Conservation (phyloP, 2,329 filamentous ascomycete genomes). For the Bisporella sp. region DNA sequence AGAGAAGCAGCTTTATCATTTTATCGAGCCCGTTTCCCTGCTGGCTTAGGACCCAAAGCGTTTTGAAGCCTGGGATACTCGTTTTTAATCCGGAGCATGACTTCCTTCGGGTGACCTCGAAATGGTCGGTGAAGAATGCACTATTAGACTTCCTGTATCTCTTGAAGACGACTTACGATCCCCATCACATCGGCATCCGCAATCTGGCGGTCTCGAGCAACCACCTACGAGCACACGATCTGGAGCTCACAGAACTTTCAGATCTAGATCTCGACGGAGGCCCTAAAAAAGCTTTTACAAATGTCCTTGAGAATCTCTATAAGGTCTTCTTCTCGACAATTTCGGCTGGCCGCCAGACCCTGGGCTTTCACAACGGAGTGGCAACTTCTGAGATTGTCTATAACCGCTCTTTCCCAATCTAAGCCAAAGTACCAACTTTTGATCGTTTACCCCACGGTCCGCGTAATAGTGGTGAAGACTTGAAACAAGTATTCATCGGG, state of each 20-base stretch:
- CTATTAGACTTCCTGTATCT: conserved; percentile 1
- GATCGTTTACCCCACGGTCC: too few species aligned
- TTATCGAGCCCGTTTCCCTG: too few species aligned
- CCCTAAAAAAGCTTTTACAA: background rate
- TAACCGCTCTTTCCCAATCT: too few species aligned
- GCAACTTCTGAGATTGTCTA: too few species aligned
- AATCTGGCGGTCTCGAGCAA: background rate
- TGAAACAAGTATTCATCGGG: conserved; percentile 1
- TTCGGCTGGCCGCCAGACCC: background rate
- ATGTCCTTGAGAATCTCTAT: background rate
- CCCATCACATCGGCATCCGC: conserved; percentile 1
- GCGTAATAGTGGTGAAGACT: too few species aligned
- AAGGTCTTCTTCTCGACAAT: conserved; percentile 1
- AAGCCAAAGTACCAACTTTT: too few species aligned
- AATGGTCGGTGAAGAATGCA: background rate
- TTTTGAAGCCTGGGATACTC: too few species aligned
- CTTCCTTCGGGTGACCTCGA: too few species aligned
- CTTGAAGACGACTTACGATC: conserved; percentile 2
- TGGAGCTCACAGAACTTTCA: background rate
- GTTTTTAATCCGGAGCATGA: too few species aligned
- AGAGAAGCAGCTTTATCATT: too few species aligned
- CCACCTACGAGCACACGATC: background rate
- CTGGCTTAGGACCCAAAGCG: too few species aligned
- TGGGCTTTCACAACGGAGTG: too few species aligned
- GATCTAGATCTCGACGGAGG: background rate